Evolutionary conservation across 345 rosid genomes (phyloP).

Genomic region (Aquilaria malaccensis): DNA sequence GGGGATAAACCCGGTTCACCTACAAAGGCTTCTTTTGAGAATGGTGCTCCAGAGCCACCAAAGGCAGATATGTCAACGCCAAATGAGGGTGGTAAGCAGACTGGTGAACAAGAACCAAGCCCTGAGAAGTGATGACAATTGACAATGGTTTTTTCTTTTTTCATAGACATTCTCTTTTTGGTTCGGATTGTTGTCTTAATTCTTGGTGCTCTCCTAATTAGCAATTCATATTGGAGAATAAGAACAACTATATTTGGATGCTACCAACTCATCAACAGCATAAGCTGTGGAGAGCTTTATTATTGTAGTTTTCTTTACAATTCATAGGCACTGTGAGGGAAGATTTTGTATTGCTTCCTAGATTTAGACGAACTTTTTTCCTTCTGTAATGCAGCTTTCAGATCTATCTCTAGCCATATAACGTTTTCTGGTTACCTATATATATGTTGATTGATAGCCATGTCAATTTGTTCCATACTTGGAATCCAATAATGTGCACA

Average conservation of each 20-base stretch:
- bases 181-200: background rate
- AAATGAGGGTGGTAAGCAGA: conserved; percentile 24
- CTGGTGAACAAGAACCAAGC: conserved; percentile 21
- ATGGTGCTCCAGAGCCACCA: conserved; percentile 25
- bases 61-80: conserved; percentile 23
- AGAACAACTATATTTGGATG: conserved; percentile 16
- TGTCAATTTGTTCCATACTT: too few species aligned
- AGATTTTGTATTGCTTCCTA: background rate
- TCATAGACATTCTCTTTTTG: conserved; percentile 4
- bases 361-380: too few species aligned
- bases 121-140: conserved; percentile 15
- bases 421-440: too few species aligned
- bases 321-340: conserved; percentile 1
- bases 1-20: conserved; percentile 26
- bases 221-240: conserved; percentile 18
- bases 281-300: conserved; percentile 9
- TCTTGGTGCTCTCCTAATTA: conserved; percentile 2
- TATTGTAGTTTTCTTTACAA: conserved; percentile 11
- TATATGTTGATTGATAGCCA: too few species aligned
- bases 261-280: conserved; percentile 6
- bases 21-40: conserved; percentile 19
- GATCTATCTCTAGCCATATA: too few species aligned
- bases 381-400: too few species aligned
- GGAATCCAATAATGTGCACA: too few species aligned
- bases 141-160: conserved; percentile 5